Conservation (phyloP, 306 rosid species). For the Trifolium dubium region DNA sequence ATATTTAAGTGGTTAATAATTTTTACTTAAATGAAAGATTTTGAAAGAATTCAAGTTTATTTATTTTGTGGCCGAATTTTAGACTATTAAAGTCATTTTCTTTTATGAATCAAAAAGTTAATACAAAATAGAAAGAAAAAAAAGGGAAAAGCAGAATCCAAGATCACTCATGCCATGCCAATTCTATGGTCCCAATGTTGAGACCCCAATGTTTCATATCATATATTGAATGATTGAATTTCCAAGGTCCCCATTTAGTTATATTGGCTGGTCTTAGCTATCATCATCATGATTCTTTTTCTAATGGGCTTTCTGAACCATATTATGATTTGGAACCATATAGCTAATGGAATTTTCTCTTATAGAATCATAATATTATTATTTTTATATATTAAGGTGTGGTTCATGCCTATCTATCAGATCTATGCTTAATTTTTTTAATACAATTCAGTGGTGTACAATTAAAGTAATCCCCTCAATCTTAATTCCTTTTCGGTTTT, state of each 20-base stretch:
- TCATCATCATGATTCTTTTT: slow-evolving; percentile 23
- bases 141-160: neutral
- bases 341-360: slow-evolving; percentile 46
- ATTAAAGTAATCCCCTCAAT: slow-evolving; percentile 44
- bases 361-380: slow-evolving; percentile 43
- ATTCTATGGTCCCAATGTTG: slow-evolving; percentile 31
- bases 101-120: too few species aligned
- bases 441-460: slow-evolving; percentile 42
- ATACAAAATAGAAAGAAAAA: slow-evolving; percentile 3
- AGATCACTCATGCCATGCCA: slow-evolving; percentile 12
- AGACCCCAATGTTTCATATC: slow-evolving; percentile 15
- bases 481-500: slow-evolving; percentile 31
- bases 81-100: too few species aligned
- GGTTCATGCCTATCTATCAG: slow-evolving; percentile 39
- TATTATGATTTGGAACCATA: slow-evolving; percentile 12
- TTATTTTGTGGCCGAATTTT: too few species aligned
- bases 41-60: too few species aligned
- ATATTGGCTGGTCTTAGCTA: slow-evolving; percentile 32
- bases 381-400: slow-evolving; percentile 22
- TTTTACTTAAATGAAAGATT: too few species aligned
- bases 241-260: slow-evolving; percentile 42
- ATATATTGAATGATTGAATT: slow-evolving; percentile 27
- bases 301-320: neutral
- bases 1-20: too few species aligned
- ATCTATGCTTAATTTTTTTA: slow-evolving; percentile 33